phyloP scores from a whole-genome alignment of 805 yeast species.

The Ogataea methanolica region DNA sequence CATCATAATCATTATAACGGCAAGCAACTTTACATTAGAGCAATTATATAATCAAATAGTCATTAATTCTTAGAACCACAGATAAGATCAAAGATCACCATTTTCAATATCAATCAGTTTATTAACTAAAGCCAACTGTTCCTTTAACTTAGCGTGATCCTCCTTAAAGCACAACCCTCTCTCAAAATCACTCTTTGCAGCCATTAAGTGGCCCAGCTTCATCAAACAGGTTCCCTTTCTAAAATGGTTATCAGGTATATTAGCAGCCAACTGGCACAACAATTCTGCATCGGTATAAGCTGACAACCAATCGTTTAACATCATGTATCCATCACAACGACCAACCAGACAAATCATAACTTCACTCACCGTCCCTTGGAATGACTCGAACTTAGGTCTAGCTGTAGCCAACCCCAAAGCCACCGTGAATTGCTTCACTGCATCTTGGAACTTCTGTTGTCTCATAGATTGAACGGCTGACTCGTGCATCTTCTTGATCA shows the following conservation, averaged over 20 bases:
- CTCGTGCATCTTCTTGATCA: constrained; percentile 62
- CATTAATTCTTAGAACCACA: background rate
- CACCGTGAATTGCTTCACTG: constrained; percentile 56
- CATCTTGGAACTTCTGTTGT: constrained; percentile 49
- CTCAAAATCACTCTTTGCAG: constrained; percentile 63
- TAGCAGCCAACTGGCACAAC: constrained; percentile 53
- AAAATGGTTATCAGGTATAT: constrained; percentile 64
- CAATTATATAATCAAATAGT: background rate
- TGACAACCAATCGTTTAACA: constrained; percentile 47
- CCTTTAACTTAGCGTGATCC: constrained; percentile 42
- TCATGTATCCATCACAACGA: constrained; percentile 63
- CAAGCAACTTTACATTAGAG: background rate
- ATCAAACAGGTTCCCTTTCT: constrained; percentile 63
- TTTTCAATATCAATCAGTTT: constrained; percentile 51
- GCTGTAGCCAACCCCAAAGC: constrained; percentile 66
- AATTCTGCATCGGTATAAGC: constrained; percentile 70
- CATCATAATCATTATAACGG: too few species aligned
- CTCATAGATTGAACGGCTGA: constrained; percentile 58
- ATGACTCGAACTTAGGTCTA: constrained; percentile 69
- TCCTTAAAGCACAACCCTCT: constrained; percentile 67
- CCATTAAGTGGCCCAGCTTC: constrained; percentile 58
- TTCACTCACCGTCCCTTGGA: constrained; percentile 69
- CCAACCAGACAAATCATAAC: constrained; percentile 61
- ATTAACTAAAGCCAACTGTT: constrained; percentile 43
- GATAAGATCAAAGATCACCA: constrained; percentile 38